phyloP scores from a whole-genome alignment of 768 basidiomycete species.

The Serendipita vermifera region DNA sequence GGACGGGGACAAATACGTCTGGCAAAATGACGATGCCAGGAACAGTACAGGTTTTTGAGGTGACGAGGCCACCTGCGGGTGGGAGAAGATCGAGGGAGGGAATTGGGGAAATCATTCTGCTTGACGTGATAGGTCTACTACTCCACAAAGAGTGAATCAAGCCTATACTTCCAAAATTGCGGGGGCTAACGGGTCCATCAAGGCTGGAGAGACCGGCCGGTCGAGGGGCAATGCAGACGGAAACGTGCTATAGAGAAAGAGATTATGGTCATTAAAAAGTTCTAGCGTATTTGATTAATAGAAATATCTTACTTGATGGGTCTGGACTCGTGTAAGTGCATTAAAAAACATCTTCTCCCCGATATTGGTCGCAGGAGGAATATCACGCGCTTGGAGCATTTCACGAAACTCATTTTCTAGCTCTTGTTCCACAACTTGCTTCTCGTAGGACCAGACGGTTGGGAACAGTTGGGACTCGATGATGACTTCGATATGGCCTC shows the following conservation, averaged over 20 bases:
- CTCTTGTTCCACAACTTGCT: neutral
- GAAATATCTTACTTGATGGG: too few relatives aligned
- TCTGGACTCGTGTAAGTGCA: neutral
- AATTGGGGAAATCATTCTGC: neutral
- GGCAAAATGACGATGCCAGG: neutral
- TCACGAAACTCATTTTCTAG: neutral
- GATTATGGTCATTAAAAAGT: too few relatives aligned
- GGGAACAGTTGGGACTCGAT: slow-evolving; percentile 4
- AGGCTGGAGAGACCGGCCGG: neutral
- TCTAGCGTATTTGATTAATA: too few relatives aligned
- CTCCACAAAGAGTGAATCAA: neutral
- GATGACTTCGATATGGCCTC: neutral
- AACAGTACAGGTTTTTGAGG: neutral
- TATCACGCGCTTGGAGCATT: neutral
- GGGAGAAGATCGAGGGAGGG: neutral
- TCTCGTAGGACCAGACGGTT: neutral
- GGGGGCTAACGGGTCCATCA: neutral
- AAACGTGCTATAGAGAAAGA: too few relatives aligned
- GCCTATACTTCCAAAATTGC: slow-evolving; percentile 1
- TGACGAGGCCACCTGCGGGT: neutral
- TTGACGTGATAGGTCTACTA: neutral
- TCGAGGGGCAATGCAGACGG: neutral
- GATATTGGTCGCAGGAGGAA: neutral
- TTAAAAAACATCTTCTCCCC: neutral
- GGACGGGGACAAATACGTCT: neutral